These are phyloP conservation scores for Vigna unguiculata DNA, from an alignment of 306 rosid genomes.

Conservation along the genomic window DNA sequence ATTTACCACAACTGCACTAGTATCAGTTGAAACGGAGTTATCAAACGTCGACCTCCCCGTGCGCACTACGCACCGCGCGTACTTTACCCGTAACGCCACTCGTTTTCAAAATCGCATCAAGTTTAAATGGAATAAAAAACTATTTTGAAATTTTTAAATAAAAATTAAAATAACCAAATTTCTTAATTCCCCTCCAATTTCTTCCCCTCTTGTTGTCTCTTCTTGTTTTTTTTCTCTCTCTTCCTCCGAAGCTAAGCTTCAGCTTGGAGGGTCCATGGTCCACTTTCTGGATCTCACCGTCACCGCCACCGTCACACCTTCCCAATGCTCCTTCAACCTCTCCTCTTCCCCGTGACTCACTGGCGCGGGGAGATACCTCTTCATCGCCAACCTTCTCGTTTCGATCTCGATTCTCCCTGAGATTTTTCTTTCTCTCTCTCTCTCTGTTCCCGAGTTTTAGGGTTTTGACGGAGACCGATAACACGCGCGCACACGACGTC, in stretches of 20 bases:
- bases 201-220: conserved; percentile 45
- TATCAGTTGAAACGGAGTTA: conserved; percentile 37
- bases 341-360: conserved; percentile 3
- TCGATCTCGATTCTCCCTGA: conserved; percentile 39
- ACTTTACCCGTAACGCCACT: conserved; percentile 4
- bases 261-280: conserved; percentile 58
- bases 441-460: conserved; percentile 42
- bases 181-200: conserved; percentile 51
- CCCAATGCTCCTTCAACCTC: conserved; percentile 31
- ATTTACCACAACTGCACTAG: neutral
- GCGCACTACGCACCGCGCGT: conserved; percentile 57
- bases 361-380: conserved; percentile 6
- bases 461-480: conserved; percentile 47
- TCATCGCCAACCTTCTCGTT: neutral
- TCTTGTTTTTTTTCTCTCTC: conserved; percentile 30
- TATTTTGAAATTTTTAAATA: neutral
- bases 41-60: conserved; percentile 44
- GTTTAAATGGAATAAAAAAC: neutral
- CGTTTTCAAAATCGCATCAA: conserved; percentile 43
- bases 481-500: neutral
- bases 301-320: conserved; percentile 42
- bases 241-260: conserved; percentile 48
- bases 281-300: conserved; percentile 53
- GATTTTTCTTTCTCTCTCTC: neutral
- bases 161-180: conserved; percentile 11